Evolutionary conservation across 1,139 yeast genomes (phyloP).

Genomic region (Geotrichum aggregatum): DNA sequence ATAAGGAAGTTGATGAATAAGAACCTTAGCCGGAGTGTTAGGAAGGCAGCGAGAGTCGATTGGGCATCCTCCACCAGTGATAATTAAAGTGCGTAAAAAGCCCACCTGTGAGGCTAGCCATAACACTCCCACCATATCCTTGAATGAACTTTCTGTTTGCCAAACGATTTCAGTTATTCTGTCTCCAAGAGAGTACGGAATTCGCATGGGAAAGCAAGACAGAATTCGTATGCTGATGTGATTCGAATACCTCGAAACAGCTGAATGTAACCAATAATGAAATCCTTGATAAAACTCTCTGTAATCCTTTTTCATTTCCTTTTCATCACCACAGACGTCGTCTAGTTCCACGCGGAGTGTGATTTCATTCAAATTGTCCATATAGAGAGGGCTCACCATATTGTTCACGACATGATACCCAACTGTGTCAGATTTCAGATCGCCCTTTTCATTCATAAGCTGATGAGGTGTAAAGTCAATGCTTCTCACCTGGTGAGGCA

Average conservation of each 20-base stretch:
- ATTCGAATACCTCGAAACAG: neutral
- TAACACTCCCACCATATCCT: constrained; percentile 7
- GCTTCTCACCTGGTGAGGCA: neutral
- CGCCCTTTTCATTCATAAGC: neutral
- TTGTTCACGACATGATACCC: neutral
- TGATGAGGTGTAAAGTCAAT: constrained; percentile 9
- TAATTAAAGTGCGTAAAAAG: neutral
- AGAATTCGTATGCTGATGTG: neutral
- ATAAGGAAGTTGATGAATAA: neutral
- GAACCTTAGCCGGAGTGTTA: neutral
- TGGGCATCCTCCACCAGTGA: constrained; percentile 1
- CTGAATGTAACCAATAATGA: neutral
- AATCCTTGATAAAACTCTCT: neutral
- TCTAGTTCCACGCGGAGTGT: constrained; percentile 1
- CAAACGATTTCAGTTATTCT: neutral
- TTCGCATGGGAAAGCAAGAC: neutral
- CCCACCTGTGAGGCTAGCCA: constrained; percentile 1
- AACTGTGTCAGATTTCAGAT: neutral
- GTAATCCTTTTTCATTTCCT: neutral
- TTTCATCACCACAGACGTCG: neutral
- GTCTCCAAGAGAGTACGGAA: neutral
- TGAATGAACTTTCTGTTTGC: neutral
- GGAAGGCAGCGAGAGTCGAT: neutral
- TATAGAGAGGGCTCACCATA: neutral
- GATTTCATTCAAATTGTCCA: neutral